Evolutionary conservation across 108 stramenopile species (phyloP).

Genomic region (Schizochytrium sp.): DNA sequence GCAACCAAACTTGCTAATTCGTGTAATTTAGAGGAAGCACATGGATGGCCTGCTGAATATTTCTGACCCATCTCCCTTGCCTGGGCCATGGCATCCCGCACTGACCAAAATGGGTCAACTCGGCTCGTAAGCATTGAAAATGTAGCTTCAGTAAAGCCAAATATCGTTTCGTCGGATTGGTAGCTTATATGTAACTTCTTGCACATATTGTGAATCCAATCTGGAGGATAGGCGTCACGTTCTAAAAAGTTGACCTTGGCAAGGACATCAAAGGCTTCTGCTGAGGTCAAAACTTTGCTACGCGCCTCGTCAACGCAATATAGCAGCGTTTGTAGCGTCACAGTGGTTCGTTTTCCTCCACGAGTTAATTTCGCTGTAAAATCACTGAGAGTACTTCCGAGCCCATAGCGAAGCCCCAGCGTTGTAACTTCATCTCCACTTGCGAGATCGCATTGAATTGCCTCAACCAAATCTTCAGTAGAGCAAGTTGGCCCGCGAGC

Average conservation of each 20-base stretch:
- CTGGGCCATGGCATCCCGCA: background rate
- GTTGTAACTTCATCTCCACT: background rate
- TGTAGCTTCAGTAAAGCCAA: background rate
- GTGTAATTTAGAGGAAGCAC: background rate
- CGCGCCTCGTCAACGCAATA: background rate
- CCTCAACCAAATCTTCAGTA: background rate
- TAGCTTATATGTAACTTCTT: background rate
- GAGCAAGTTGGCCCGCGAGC: background rate
- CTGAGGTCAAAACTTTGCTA: background rate
- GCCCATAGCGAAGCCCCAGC: background rate
- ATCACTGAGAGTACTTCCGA: background rate
- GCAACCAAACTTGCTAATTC: background rate
- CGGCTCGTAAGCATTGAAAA: background rate
- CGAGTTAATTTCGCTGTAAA: background rate
- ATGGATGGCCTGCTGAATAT: background rate
- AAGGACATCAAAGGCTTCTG: background rate
- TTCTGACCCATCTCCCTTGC: background rate
- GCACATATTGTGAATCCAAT: background rate
- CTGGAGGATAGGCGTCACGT: background rate
- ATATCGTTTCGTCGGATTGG: background rate
- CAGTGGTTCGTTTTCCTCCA: background rate
- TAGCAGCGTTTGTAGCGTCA: background rate
- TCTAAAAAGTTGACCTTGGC: background rate
- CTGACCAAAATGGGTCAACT: constrained; percentile 2
- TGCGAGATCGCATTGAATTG: background rate